A percentile compares a stretch with the other conserved stretches of the same genome.
Conservation (phyloP, 352 stramenopile species). For the Peronospora belbahrii region DNA sequence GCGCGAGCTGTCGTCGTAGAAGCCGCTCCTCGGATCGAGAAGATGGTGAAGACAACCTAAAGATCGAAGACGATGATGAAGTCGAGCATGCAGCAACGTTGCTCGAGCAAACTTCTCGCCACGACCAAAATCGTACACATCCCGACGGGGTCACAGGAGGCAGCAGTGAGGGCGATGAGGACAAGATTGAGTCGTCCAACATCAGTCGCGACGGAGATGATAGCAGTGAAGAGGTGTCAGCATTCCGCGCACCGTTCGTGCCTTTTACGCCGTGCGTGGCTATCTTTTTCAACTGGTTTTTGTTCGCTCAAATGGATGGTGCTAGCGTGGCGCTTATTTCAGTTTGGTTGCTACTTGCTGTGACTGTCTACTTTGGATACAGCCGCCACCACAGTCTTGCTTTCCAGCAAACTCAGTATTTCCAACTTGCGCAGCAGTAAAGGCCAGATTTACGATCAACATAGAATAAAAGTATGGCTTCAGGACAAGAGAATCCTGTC, state of each 20-base stretch:
- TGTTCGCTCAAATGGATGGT: slow-evolving; percentile 76
- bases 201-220: slow-evolving; percentile 22
- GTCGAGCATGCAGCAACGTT: background rate
- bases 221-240: slow-evolving; percentile 24
- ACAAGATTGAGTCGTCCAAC: slow-evolving; percentile 7
- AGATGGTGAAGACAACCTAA: slow-evolving; percentile 2
- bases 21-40: slow-evolving; percentile 16
- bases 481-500: background rate
- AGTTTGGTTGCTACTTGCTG: slow-evolving; percentile 59
- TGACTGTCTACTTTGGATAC: slow-evolving; percentile 64
- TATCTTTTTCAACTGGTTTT: slow-evolving; percentile 87
- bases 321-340: slow-evolving; percentile 54
- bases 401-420: slow-evolving; percentile 58
- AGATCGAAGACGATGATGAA: slow-evolving; percentile 5
- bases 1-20: slow-evolving; percentile 3
- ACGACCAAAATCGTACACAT: slow-evolving; percentile 3
- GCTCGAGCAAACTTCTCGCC: background rate
- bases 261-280: slow-evolving; percentile 71
- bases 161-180: slow-evolving; percentile 15
- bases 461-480: background rate
- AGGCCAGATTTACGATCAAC: background rate
- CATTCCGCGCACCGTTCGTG: slow-evolving; percentile 63
- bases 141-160: slow-evolving; percentile 5
- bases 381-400: slow-evolving; percentile 63
- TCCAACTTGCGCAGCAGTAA: slow-evolving; percentile 35